These are phyloP conservation scores for Geranomyces variabilis DNA, from an alignment of 192 early-diverging fungal genomes.

Conservation along the genomic window DNA sequence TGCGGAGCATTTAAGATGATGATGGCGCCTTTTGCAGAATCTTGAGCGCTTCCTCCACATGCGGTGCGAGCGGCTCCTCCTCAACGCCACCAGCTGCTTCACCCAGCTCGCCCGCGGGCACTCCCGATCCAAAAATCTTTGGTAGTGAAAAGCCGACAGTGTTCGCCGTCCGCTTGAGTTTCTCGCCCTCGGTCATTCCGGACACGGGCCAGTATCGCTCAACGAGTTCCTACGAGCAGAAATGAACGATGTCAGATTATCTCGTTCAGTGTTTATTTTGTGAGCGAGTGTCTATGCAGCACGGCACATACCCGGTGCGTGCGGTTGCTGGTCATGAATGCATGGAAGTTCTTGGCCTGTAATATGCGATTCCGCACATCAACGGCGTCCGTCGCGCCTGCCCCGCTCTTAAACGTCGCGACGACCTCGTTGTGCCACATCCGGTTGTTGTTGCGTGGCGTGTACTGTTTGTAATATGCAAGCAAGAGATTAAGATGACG, in stretches of 20 bases:
- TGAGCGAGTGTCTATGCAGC: background rate
- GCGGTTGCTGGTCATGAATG: slow-evolving; percentile 28
- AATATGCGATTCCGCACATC: background rate
- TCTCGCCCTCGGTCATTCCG: slow-evolving; percentile 32
- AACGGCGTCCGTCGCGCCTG: background rate
- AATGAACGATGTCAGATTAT: background rate
- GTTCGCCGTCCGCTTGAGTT: slow-evolving; percentile 39
- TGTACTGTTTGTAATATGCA: slow-evolving; percentile 13
- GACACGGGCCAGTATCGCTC: slow-evolving; percentile 45
- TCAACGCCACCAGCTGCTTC: background rate
- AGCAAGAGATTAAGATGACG: background rate
- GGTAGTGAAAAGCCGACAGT: slow-evolving; percentile 43
- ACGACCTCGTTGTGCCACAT: slow-evolving; percentile 35
- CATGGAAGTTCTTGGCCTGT: slow-evolving; percentile 23
- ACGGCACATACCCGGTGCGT: slow-evolving; percentile 20
- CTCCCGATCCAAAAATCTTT: slow-evolving; percentile 30
- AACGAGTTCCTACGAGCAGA: slow-evolving; percentile 33
- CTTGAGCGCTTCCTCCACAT: slow-evolving; percentile 19
- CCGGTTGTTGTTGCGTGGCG: slow-evolving; percentile 24
- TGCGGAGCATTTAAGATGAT: background rate
- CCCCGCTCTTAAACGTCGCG: slow-evolving; percentile 11
- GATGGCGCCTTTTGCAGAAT: slow-evolving; percentile 16
- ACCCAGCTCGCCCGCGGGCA: background rate
- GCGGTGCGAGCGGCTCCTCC: background rate
- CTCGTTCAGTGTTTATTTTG: background rate